Percentiles rank a stretch among this genome's conserved stretches.
These are phyloP conservation scores for Brettanomyces nanus DNA, from an alignment of 805 yeast species.

Conservation along the genomic window DNA sequence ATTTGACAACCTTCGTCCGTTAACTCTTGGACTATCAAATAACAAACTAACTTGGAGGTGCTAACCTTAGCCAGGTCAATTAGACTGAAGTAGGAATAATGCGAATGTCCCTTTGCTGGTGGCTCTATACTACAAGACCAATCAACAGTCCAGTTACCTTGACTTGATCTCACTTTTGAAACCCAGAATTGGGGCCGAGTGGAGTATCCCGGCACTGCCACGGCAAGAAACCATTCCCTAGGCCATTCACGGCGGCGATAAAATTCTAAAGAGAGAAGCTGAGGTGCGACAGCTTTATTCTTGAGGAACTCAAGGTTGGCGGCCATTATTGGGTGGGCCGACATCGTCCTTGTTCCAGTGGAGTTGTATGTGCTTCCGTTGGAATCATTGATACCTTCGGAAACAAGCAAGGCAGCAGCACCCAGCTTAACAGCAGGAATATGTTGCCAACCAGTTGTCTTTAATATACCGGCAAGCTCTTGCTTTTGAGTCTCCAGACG, in stretches of 20 bases:
- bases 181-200: conserved; percentile 43
- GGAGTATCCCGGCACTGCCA: conserved; percentile 27
- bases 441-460: conserved; percentile 64
- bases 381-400: too few relatives aligned
- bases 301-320: conserved; percentile 24
- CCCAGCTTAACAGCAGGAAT: conserved; percentile 37
- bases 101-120: conserved; percentile 7
- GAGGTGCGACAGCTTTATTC: conserved; percentile 13
- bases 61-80: conserved; percentile 33
- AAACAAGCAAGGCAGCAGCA: background rate
- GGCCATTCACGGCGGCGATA: conserved; percentile 50
- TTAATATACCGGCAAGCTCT: conserved; percentile 47
- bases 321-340: conserved; percentile 24
- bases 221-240: conserved; percentile 44
- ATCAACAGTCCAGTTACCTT: conserved; percentile 48
- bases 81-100: conserved; percentile 26
- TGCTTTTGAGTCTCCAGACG: conserved; percentile 40
- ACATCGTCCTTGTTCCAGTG: too few relatives aligned
- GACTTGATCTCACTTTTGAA: conserved; percentile 37
- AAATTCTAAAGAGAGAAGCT: conserved; percentile 23
- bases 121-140: conserved; percentile 34
- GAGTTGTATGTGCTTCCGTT: too few relatives aligned
- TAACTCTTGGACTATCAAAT: conserved; percentile 45
- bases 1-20: conserved; percentile 31
- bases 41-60: conserved; percentile 41